Base-by-base conservation (phyloP, 495 filamentous ascomycete genomes). In the Aspergillus egyptiacus region DNA sequence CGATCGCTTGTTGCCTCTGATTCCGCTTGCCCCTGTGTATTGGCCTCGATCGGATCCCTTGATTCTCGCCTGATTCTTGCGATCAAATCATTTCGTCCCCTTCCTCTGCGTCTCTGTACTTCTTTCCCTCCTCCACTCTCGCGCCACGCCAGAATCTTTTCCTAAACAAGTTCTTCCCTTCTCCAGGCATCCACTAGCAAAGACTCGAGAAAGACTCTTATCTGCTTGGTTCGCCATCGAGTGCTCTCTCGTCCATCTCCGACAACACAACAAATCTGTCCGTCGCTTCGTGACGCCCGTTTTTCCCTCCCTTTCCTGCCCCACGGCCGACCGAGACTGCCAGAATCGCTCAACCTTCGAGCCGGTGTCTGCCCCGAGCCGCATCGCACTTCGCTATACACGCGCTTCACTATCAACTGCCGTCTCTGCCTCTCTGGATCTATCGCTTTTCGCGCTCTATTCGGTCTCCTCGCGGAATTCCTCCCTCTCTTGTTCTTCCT, bases 361-460 rank as follows among this genome's bases (percentile, higher is more conserved):
- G 24, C 33, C 41, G 49, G 42, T 43, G 35, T 46, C 20, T 31
- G 13, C n/a, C 50, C 48, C 39, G 48, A 50, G 53, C 53, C 53
- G 53, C 53, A 55, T 55, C 36, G 30, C 35, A 33, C 14, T 24
- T 49, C 53, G 47, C 49, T 55, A 55, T 55, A 41, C 42, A 46
- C 47, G 47, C 53, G 24, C 46, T 27, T 49, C 24, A 8, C 38
- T 31, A 30, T 34, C 39, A 28, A 44, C 39, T 35, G 2, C 28
- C 23, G 17, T 37, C 10, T 30, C 23, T 36, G 39, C 22, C 31
- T 50, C n/a, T 37, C 22, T 23, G 23, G 31, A 44, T 36, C 36
- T 23, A 46, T 46, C 43, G n/a, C 32, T 36, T 36, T 25, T 43
- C 39, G 33, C 31, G 33, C 39, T 36, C 39, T 23, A 30, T 31